phyloP scores from a whole-genome alignment of 2,329 filamentous ascomycete genomes.

The Neofusicoccum sp. region DNA sequence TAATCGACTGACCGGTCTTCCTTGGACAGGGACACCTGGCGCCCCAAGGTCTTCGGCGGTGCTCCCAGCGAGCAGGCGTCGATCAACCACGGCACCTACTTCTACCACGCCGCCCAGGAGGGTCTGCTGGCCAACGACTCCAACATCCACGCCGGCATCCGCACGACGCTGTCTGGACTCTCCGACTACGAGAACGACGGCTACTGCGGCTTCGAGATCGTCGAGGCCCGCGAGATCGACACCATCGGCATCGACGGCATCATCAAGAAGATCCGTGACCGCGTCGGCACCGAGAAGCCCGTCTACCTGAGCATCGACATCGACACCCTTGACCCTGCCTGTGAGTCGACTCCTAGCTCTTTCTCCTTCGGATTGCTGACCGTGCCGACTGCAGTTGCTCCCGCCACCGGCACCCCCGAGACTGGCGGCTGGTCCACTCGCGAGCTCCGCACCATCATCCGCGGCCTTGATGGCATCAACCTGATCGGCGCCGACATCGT shows the following conservation, averaged over 20 bases:
- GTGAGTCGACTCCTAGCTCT: slow-evolving; percentile 41
- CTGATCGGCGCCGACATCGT: slow-evolving; percentile 70
- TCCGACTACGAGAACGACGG: slow-evolving; percentile 83
- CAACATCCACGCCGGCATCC: slow-evolving; percentile 85
- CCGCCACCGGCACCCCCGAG: slow-evolving; percentile 72
- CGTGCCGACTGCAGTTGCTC: slow-evolving; percentile 54
- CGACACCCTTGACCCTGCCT: slow-evolving; percentile 82
- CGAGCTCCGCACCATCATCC: slow-evolving; percentile 68
- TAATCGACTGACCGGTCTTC: background rate
- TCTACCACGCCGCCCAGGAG: slow-evolving; percentile 77
- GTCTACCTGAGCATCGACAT: slow-evolving; percentile 86
- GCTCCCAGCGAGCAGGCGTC: slow-evolving; percentile 71
- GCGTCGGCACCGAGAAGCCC: slow-evolving; percentile 70
- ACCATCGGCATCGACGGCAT: slow-evolving; percentile 70
- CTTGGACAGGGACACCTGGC: slow-evolving; percentile 58
- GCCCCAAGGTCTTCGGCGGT: slow-evolving; percentile 82
- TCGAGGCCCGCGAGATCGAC: slow-evolving; percentile 71
- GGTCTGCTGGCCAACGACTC: slow-evolving; percentile 77
- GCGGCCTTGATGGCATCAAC: slow-evolving; percentile 68
- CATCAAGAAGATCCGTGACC: slow-evolving; percentile 71
- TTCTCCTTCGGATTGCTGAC: background rate
- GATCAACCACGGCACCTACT: slow-evolving; percentile 88
- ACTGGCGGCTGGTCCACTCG: slow-evolving; percentile 74
- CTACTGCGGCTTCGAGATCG: slow-evolving; percentile 80
- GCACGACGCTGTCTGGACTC: slow-evolving; percentile 74